phyloP scores from a whole-genome alignment of 352 stramenopile species.

The Discostella stelligera region DNA sequence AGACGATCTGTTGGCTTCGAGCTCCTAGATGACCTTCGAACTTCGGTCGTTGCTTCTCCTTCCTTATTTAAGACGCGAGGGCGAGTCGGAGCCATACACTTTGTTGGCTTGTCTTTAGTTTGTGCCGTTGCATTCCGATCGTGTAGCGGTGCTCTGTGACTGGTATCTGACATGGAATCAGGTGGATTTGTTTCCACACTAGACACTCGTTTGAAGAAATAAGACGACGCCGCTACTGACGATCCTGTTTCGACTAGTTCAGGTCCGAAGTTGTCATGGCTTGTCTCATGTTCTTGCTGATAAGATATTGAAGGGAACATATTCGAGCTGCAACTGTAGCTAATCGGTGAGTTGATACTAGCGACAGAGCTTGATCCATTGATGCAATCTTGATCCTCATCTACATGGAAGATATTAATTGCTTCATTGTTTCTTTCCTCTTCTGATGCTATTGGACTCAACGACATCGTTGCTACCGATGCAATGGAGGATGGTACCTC shows the following conservation, averaged over 20 bases:
- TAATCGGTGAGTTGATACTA: constrained; percentile 3
- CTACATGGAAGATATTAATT: not conserved
- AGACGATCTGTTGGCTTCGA: constrained; percentile 36
- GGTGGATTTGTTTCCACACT: not conserved
- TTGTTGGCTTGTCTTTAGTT: not conserved
- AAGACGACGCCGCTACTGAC: constrained; percentile 1
- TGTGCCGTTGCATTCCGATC: not conserved
- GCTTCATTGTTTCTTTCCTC: not conserved
- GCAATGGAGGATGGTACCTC: not conserved
- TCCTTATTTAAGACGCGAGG: constrained; percentile 9
- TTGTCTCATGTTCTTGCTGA: not conserved
- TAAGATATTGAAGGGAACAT: constrained; percentile 4
- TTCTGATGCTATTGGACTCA: constrained; percentile 5
- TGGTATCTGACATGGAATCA: not conserved
- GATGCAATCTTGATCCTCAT: not conserved
- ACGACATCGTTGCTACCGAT: constrained; percentile 9
- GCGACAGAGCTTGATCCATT: constrained; percentile 2
- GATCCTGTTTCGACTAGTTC: not conserved
- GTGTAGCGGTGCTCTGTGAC: constrained; percentile 7
- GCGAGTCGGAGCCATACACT: not conserved
- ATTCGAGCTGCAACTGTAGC: constrained; percentile 4
- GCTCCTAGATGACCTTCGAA: constrained; percentile 18
- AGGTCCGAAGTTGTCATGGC: not conserved
- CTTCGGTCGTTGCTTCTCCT: not conserved
- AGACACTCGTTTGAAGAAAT: not conserved